Evolutionary conservation across 768 basidiomycete species (phyloP).

Genomic region (Russula abietina): DNA sequence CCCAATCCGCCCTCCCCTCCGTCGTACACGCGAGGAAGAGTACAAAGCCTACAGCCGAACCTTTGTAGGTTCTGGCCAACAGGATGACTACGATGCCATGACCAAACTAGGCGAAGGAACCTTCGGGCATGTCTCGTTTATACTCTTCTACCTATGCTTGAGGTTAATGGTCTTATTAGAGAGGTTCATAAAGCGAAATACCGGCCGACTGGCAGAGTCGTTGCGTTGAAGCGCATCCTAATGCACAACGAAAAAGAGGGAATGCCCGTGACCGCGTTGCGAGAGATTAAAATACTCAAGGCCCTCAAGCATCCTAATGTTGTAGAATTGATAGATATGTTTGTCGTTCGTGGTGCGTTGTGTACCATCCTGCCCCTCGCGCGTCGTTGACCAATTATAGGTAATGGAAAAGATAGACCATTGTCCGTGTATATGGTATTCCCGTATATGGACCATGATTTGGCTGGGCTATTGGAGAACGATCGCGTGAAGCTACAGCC

Average conservation of each 20-base stretch:
- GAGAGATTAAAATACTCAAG: conserved; percentile 96
- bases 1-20: conserved; percentile 39
- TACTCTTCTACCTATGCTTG: not conserved
- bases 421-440: conserved; percentile 97
- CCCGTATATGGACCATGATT: conserved; percentile 99
- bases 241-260: conserved; percentile 98
- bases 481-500: conserved; percentile 76
- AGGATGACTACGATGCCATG: conserved; percentile 72
- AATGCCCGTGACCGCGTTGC: conserved; percentile 92
- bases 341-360: conserved; percentile 69
- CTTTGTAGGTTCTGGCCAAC: conserved; percentile 64
- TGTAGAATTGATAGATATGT: conserved; percentile 88
- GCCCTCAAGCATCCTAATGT: conserved; percentile 80
- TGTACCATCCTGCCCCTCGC: conserved; percentile 4
- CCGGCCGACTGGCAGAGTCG: conserved; percentile 48
- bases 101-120: conserved; percentile 95
- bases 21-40: conserved; percentile 59
- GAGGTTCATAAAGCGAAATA: conserved; percentile 89
- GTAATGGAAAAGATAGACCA: conserved; percentile 57
- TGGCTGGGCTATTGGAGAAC: conserved; percentile 91
- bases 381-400: conserved; percentile 31
- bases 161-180: conserved; percentile 35
- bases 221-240: conserved; percentile 90
- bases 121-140: conserved; percentile 55
- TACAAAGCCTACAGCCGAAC: conserved; percentile 56